phyloP scores from a whole-genome alignment of 2,329 filamentous ascomycete genomes.

The Elsinoe necatrix region DNA sequence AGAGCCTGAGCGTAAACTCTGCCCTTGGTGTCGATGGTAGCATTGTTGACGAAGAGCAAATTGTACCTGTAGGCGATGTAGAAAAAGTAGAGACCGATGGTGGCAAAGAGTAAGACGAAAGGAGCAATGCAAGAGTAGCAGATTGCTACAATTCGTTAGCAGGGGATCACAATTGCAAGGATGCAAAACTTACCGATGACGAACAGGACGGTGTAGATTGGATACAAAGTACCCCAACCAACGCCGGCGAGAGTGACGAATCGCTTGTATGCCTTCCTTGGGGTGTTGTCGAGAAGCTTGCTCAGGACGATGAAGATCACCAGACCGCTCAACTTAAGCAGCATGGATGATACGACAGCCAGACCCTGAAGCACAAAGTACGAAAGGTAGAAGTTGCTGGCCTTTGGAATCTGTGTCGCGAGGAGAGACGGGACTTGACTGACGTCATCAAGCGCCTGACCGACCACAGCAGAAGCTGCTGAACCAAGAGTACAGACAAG shows the following conservation, averaged over 20 bases:
- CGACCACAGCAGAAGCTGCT: constrained; percentile 61
- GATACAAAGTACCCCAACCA: constrained; percentile 76
- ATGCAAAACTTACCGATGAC: constrained; percentile 55
- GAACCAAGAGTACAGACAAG: constrained; percentile 76
- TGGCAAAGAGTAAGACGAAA: constrained; percentile 72
- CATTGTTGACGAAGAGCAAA: constrained; percentile 75
- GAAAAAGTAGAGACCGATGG: constrained; percentile 68
- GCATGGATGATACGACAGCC: constrained; percentile 62
- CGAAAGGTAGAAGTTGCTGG: constrained; percentile 89
- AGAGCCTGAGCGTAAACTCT: constrained; percentile 80
- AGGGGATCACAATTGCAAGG: not conserved
- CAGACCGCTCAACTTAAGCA: constrained; percentile 68
- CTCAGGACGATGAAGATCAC: constrained; percentile 66
- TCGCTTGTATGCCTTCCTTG: constrained; percentile 68
- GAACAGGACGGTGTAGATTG: constrained; percentile 70
- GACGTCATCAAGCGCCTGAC: not conserved
- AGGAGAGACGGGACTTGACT: constrained; percentile 24
- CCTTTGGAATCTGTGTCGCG: constrained; percentile 53
- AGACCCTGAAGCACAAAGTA: constrained; percentile 93
- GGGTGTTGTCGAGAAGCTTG: constrained; percentile 65
- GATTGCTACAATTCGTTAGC: constrained; percentile 46
- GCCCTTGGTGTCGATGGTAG: constrained; percentile 76
- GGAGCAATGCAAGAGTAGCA: constrained; percentile 83
- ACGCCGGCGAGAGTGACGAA: constrained; percentile 67
- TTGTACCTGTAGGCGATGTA: constrained; percentile 89